Base-by-base conservation (phyloP, 2,329 filamentous ascomycete genomes). In the Venturia effusa region DNA sequence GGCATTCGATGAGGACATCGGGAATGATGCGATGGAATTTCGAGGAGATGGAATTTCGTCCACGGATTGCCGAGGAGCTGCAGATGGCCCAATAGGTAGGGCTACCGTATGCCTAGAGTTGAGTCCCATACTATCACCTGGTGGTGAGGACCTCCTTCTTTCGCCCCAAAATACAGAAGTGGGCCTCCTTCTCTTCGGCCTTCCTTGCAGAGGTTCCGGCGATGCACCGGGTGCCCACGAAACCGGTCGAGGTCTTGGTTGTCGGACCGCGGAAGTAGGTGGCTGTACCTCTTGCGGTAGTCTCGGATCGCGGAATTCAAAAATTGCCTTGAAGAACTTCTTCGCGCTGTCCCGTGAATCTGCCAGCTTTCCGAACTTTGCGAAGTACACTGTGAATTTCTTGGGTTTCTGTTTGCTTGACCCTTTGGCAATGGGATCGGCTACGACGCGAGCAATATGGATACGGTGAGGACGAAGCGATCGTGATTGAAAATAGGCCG, bases 401-500 rank as follows among this genome's bases (percentile, higher is more conserved):
- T 79, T 71, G 66, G 30, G 17, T 17, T n/a, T 37, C 51, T 63
- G 32, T n/a, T 39, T 37, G 3, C 61, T 22, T 8, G 13, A 19
- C 3, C 30, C 19, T 55, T 43, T 48, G 0, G 24, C 48, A 13
- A 41, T 22, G 8, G 57, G 27, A 6, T 64, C 43, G 17, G 59
- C 43, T 54, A 72, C 78, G 67, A 79, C 82, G 64, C 77, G 79
- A 65, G 76, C 76, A 65, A 84, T 83, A 70, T 82, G 80, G 66
- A 84, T 84, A 51, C 81, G 82, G 68, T 83, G 81, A 54, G 81
- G 81, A 69, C 81, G 76, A 67, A 80, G 78, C 65, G 73, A 78
- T 68, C 81, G 79, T 64, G 77, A 77, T 69, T 79, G 78, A 70
- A 81, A 83, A 67, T 78, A 11, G 17, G 43, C n/a, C 11, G 64